Evolutionary conservation across 2,329 filamentous ascomycete species (phyloP), one percentile per base, ranked within the genome.

Genomic region (Fusarium drepaniforme): DNA sequence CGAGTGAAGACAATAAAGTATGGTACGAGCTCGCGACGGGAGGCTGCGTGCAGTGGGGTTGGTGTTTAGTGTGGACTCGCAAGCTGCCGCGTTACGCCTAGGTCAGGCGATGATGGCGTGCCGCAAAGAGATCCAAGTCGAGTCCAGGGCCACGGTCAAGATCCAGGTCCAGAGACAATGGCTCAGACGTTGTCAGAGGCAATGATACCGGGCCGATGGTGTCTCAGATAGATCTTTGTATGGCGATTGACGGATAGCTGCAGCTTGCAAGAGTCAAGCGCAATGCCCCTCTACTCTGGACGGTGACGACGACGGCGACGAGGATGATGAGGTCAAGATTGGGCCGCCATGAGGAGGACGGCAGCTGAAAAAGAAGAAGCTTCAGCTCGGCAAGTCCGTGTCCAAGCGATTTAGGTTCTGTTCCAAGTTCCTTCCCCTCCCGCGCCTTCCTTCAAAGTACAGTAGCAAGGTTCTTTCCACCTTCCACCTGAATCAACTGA

Each of bases 231-330:
- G 49, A 65, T 59, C 42, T 71, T 56, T 71, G 73, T 58, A 49
- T 65, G 73, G 73, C 73, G 66, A 71, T 75, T 73, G 73, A 68
- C 66, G 73, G 73, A 60, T 71, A 64, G 56, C 67, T 73, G 64
- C 73, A 75, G 72, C 69, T 67, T 73, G 49, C 38, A 60, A 59
- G 57, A 73, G 44, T 49, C 64, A 59, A 60, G 49, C 66, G 33
- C 38, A 72, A 58, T 65, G 15, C 18, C 37, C 46, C 59, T 68
- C 44, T 28, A 11, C 59, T 65, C 42, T 23, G 12, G 62, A 42
- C 37, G 51, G 30, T 62, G 33, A 35, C 33, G 33, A 35, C 33
- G 33, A 33, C 30, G 40, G 60, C 44, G 53, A 49, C 53, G 25
- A 25, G 49, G 40, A 42, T 60, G 64, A 66, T 21, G 56, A 66